Base-by-base conservation (phyloP, 2,329 filamentous ascomycete species). In the Alternaria alternata region DNA sequence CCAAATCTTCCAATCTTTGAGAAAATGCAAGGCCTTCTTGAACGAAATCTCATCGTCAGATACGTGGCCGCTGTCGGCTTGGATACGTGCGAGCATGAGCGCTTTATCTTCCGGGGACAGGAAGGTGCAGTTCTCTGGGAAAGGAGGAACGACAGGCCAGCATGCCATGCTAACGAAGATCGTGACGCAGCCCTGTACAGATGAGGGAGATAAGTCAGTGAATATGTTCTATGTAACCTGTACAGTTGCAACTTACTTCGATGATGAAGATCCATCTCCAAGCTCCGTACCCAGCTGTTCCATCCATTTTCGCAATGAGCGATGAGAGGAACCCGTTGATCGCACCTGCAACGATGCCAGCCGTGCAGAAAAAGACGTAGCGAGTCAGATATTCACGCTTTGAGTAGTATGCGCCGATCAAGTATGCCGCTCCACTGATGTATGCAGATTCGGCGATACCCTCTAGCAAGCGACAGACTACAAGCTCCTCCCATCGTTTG, bases 1-100 rank as follows among this genome's bases (percentile, higher is more conserved):
- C 82, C 72, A 85, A 81, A 79, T 86, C 85, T 80, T 87, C 85
- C 73, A 87, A 72, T 85, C 85, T 34, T 81, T 72, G n/a, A 87
- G 69, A 32, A 65, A 67, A 5, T 65, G 24, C 0, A 69, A 39
- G 7, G 83, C 84, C 36, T 78, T 77, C 75, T 81, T 82, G 48
- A 86, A 66, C 59, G 86, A 81, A 7, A 75, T 73, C 48, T 78
- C 65, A 30, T 81, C 79, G 30, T 87, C 81, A 26, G 79, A 72
- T 61, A 84, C 81, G 56, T 81, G 75, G 0, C 80, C 69, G 26
- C 69, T 72, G 66, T 87, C 85, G 42, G 81, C 75, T 18, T 78
- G 75, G 0, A 87, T 78, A 3, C 86, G 81, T 64, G 84, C 82
- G 1, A 80, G 76, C 5, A 86, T 85, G 54, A 88, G 84, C 53